These are phyloP conservation scores for Thozetella sp. DNA, from an alignment of 495 filamentous ascomycete genomes.

Conservation along the genomic window DNA sequence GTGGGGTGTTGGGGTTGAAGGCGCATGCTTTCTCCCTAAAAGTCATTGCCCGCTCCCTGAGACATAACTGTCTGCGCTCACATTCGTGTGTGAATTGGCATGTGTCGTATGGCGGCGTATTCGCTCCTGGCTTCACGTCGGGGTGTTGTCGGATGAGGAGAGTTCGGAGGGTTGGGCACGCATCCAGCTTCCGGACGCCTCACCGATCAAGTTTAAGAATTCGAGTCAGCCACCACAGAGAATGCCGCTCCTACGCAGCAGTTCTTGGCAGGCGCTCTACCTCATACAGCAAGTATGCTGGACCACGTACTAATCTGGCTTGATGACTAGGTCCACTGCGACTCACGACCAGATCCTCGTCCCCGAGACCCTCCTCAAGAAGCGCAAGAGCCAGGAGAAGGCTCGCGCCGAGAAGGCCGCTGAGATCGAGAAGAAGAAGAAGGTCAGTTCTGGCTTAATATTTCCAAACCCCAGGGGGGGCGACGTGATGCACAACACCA, in stretches of 20 bases:
- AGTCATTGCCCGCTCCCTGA: constrained; percentile 75
- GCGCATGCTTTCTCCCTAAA: constrained; percentile 75
- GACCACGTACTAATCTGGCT: constrained; percentile 67
- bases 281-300: constrained; percentile 60
- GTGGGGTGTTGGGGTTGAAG: constrained; percentile 83
- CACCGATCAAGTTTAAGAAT: constrained; percentile 78
- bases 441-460: constrained; percentile 62
- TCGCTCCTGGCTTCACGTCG: constrained; percentile 60
- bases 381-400: constrained; percentile 99
- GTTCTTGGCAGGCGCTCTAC: constrained; percentile 86
- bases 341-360: constrained; percentile 92
- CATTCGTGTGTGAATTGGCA: too few relatives aligned
- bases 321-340: constrained; percentile 71
- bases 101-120: constrained; percentile 29
- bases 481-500: constrained; percentile 67
- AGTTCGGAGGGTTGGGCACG: not conserved
- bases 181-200: constrained; percentile 34
- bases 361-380: constrained; percentile 98
- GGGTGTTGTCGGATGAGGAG: constrained; percentile 84
- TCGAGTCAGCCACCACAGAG: constrained; percentile 84
- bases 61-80: constrained; percentile 16
- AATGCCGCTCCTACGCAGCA: constrained; percentile 88
- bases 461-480: constrained; percentile 21
- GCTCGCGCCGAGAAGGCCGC: constrained; percentile 82
- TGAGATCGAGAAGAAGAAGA: constrained; percentile 82